Conservation (phyloP, 768 basidiomycete species). For the Amanita thiersii region DNA sequence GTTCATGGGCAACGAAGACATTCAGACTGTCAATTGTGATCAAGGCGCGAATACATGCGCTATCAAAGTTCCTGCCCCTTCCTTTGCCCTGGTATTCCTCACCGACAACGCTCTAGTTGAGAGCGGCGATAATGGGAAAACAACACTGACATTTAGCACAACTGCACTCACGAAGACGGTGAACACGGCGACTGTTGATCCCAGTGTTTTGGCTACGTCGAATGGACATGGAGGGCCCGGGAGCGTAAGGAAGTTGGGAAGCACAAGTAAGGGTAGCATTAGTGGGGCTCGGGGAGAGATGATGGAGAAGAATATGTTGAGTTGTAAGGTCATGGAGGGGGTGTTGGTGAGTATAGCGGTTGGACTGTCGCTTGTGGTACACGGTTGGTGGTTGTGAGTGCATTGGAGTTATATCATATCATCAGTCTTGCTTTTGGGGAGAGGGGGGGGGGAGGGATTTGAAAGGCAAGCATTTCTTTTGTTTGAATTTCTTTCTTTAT, state of each 20-base stretch:
- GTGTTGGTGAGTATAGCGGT: too few relatives aligned
- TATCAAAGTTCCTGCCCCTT: conserved; percentile 60
- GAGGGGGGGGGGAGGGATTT: too few relatives aligned
- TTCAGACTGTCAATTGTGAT: conserved; percentile 52
- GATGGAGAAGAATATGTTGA: too few relatives aligned
- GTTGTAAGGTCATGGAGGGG: too few relatives aligned
- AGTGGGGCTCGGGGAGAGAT: too few relatives aligned
- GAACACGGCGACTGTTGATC: conserved; percentile 48
- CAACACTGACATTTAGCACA: conserved; percentile 40
- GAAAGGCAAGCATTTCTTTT: too few relatives aligned
- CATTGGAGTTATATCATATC: too few relatives aligned
- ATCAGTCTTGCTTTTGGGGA: too few relatives aligned
- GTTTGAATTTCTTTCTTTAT: too few relatives aligned
- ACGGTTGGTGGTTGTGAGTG: too few relatives aligned
- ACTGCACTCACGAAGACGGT: conserved; percentile 40
- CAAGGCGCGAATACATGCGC: conserved; percentile 40
- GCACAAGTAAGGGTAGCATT: conserved; percentile 20
- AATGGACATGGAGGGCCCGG: conserved; percentile 40
- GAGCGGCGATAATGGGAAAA: conserved; percentile 24
- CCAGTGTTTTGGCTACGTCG: conserved; percentile 48
- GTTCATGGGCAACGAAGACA: conserved; percentile 37
- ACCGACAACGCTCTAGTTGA: conserved; percentile 24
- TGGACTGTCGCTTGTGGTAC: too few relatives aligned
- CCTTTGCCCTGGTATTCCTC: conserved; percentile 65
- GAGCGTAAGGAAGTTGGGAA: conserved; percentile 15